phyloP scores from a whole-genome alignment of 2,329 filamentous ascomycete genomes.

The Curvularia hawaiiensis region DNA sequence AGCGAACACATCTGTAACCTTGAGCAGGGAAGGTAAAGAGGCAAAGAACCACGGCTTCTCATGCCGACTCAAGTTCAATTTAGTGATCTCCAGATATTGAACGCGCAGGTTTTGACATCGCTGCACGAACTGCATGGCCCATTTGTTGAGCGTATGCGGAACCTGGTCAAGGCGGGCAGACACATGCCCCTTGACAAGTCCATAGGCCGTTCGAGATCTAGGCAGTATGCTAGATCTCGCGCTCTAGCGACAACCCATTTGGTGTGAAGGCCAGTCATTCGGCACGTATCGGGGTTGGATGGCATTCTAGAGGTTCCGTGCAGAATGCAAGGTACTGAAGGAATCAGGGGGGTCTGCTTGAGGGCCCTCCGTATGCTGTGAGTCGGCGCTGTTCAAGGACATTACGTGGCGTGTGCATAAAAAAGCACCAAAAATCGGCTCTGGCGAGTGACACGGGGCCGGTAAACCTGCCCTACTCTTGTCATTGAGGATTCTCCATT shows the following conservation, averaged over 20 bases:
- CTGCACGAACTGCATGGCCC: slow-evolving; percentile 14
- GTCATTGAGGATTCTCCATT: not conserved
- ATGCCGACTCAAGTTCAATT: slow-evolving; percentile 22
- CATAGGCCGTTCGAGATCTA: slow-evolving; percentile 2
- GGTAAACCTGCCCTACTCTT: slow-evolving; percentile 3
- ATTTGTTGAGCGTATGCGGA: slow-evolving; percentile 15
- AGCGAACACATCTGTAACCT: slow-evolving; percentile 3
- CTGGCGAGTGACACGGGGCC: not conserved
- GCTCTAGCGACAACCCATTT: not conserved
- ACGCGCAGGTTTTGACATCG: slow-evolving; percentile 20
- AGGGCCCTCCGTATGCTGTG: not conserved
- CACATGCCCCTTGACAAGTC: slow-evolving; percentile 5
- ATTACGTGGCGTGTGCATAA: not conserved
- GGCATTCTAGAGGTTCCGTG: not conserved
- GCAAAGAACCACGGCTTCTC: slow-evolving; percentile 25
- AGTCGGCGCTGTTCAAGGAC: not conserved
- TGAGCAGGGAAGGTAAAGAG: not conserved
- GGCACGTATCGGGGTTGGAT: no score
- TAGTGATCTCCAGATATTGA: slow-evolving; percentile 30
- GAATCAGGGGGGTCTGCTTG: not conserved
- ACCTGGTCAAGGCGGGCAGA: slow-evolving; percentile 5
- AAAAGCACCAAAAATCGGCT: not conserved
- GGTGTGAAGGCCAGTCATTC: not conserved
- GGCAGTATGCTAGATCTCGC: slow-evolving; percentile 10
- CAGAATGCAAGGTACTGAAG: slow-evolving; percentile 4